Percentiles rank a stretch among this genome's conserved stretches.
phyloP scores from a whole-genome alignment of 768 basidiomycete species.

The Auricularia sp. region DNA sequence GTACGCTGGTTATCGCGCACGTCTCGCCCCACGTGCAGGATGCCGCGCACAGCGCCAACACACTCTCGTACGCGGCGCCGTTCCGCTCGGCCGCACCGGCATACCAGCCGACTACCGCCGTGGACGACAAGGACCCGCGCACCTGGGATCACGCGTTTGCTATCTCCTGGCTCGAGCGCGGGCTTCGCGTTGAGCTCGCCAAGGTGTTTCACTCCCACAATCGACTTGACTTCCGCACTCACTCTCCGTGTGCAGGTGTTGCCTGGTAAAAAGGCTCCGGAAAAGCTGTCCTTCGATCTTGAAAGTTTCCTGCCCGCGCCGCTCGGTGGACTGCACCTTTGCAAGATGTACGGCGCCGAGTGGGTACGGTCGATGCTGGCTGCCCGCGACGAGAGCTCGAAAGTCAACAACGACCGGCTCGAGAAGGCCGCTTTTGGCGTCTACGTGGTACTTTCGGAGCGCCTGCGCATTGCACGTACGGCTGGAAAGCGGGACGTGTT shows the following conservation, averaged over 20 bases:
- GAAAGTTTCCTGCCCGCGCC: slow-evolving; percentile 20
- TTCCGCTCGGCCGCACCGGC: slow-evolving; percentile 22
- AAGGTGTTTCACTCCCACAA: background rate
- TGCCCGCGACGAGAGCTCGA: background rate
- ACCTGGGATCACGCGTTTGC: slow-evolving; percentile 25
- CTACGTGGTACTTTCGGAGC: background rate
- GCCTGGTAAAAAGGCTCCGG: slow-evolving; percentile 5
- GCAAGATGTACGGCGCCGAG: slow-evolving; percentile 20
- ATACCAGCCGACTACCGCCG: slow-evolving; percentile 15
- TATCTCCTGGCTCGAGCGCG: slow-evolving; percentile 17
- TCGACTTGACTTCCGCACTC: slow-evolving; percentile 1
- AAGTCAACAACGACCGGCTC: background rate
- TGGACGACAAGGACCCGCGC: slow-evolving; percentile 20
- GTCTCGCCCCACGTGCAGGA: slow-evolving; percentile 29
- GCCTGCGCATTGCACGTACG: background rate
- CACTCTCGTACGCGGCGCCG: slow-evolving; percentile 25
- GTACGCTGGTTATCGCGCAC: slow-evolving; percentile 26
- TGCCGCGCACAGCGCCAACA: slow-evolving; percentile 23
- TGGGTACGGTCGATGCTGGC: slow-evolving; percentile 14
- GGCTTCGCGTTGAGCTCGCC: slow-evolving; percentile 15
- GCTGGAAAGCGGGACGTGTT: background rate
- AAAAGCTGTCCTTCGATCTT: slow-evolving; percentile 17
- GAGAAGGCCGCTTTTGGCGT: background rate
- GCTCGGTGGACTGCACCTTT: slow-evolving; percentile 20
- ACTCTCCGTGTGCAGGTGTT: slow-evolving; percentile 1